These are phyloP conservation scores for Wickerhamiella qilinensis DNA, from an alignment of 805 yeast species.

Conservation along the genomic window DNA sequence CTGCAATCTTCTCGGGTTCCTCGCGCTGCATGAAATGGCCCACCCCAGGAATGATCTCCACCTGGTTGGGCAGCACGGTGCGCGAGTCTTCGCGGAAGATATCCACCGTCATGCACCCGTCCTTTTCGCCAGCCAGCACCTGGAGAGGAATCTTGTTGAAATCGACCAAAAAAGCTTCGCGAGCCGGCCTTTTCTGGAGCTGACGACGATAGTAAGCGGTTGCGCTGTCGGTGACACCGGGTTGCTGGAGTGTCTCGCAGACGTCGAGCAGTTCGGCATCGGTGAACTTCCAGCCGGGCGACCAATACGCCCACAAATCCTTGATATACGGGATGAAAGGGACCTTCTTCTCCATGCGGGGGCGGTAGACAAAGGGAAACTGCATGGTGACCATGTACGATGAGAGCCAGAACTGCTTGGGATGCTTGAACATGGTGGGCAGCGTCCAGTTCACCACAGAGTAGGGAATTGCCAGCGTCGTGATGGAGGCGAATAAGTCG, in stretches of 20 bases:
- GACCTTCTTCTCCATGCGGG: constrained; percentile 4
- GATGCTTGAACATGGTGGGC: constrained; percentile 5
- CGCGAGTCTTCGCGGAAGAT: constrained; percentile 8
- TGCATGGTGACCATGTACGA: constrained; percentile 18
- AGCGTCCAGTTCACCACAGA: constrained; percentile 5
- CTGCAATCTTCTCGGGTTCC: constrained; percentile 12
- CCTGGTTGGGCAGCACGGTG: constrained; percentile 6
- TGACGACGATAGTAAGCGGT: constrained; percentile 16
- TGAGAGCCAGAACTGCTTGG: constrained; percentile 15
- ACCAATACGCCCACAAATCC: constrained; percentile 15
- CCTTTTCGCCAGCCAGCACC: constrained; percentile 13
- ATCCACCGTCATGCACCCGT: constrained; percentile 13
- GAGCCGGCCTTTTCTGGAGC: background rate
- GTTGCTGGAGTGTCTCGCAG: constrained; percentile 11
- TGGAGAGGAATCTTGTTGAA: constrained; percentile 3
- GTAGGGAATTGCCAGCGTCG: constrained; percentile 16
- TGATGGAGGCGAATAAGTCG: constrained; percentile 9
- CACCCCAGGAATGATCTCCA: constrained; percentile 10
- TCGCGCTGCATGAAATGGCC: constrained; percentile 20
- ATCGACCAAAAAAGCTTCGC: background rate
- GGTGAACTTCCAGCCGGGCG: constrained; percentile 13
- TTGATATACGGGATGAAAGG: constrained; percentile 10
- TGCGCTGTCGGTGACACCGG: constrained; percentile 13
- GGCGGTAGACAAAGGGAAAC: constrained; percentile 11
- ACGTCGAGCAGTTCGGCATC: constrained; percentile 9